Base-by-base conservation (phyloP, 169 alveolate genomes). In the Eimeria falciformis region DNA sequence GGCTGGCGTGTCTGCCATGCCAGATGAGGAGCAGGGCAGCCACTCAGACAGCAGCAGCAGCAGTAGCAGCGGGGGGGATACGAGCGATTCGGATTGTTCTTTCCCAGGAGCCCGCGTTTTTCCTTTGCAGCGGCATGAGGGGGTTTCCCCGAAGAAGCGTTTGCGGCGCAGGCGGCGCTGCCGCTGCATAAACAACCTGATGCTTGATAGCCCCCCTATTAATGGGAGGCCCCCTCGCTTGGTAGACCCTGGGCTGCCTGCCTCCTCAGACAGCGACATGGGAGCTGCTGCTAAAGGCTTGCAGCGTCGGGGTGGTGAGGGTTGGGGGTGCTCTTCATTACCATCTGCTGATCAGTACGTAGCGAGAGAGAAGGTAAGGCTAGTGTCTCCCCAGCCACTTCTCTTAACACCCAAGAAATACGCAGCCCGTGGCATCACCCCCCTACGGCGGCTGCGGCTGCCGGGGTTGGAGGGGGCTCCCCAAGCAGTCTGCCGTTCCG, bases 21-120 rank as follows among this genome's bases (percentile, higher is more conserved):
- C n/a, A n/a, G n/a, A n/a, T n/a, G n/a, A 50, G 14, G 62, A 7
- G 14, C 7, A 50, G 62, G 45, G 66, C 62, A 75, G 85, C 85
- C 0, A 21, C 46, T 75, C 85, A 47, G 85, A 75, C 66, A 75
- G 85, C 85, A 75, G 65, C 84, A 73, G 84, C 65, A 46, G 65
- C 21, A 75, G 85, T 43, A 46, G 66, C 21, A 21, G 85, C 0
- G 55, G 65, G 45, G 29, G 46, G 43, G 11, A 37, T 18, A 75
- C 37, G 4, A n/a, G 66, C 0, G 85, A 75, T n/a, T 75, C 85
- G 55, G 85, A 75, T 9, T 18, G 46, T 37, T 43, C 83, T 21
- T 9, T 43, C 23, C 56, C 29, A 3, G 6, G 62, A 14, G 9
- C 85, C 18, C 25, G 11, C 40, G 5, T 14, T 7, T 40, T 65